These are phyloP conservation scores for Colletotrichum godetiae DNA, from an alignment of 2,329 filamentous ascomycete species.

Conservation along the genomic window DNA sequence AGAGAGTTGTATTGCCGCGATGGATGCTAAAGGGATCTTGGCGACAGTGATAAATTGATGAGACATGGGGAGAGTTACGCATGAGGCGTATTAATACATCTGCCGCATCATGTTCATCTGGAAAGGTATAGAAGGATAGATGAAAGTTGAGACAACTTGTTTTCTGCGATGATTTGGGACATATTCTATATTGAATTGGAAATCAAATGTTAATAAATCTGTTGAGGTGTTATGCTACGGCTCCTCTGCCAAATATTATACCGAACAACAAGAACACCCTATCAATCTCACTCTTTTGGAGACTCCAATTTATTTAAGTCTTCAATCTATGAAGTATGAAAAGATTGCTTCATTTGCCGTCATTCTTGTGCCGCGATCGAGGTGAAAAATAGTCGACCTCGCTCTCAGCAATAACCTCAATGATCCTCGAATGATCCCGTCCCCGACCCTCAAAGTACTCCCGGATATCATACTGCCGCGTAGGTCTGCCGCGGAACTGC, in stretches of 20 bases:
- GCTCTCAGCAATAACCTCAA: conserved; percentile 26
- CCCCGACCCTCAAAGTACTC: conserved; percentile 13
- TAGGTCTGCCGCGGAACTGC: neutral
- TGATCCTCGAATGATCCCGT: conserved; percentile 2
- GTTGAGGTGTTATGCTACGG: no score
- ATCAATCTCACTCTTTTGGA: no score
- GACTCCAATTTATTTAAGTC: neutral
- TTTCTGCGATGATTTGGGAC: no score
- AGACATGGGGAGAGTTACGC: neutral
- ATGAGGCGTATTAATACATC: neutral
- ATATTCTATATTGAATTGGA: no score
- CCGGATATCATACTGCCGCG: conserved; percentile 12
- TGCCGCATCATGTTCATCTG: neutral
- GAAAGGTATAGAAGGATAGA: no score
- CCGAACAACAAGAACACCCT: no score
- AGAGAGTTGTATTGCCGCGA: neutral
- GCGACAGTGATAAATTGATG: neutral
- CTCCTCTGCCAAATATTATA: no score
- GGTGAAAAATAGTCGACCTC: conserved; percentile 11
- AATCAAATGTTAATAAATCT: no score
- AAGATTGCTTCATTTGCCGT: neutral
- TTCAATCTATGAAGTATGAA: neutral
- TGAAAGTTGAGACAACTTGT: no score
- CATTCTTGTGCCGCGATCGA: neutral
- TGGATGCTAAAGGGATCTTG: neutral